These are phyloP conservation scores for Somion occarium DNA, from an alignment of 1,284 basidiomycete species.

Conservation along the genomic window DNA sequence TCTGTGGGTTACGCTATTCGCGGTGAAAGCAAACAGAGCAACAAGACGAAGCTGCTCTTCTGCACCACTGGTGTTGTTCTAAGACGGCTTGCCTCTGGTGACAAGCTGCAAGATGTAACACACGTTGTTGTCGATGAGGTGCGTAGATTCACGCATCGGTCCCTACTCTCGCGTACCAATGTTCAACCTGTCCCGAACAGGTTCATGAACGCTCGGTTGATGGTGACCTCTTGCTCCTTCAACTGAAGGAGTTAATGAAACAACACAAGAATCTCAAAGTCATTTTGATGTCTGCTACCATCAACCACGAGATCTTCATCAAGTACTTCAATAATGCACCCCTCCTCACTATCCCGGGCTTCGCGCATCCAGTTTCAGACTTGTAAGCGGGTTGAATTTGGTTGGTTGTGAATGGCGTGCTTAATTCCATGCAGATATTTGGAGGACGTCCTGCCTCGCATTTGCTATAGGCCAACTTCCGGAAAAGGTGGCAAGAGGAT, in stretches of 20 bases:
- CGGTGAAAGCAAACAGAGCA: slow-evolving; percentile 75
- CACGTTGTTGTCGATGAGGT: slow-evolving; percentile 94
- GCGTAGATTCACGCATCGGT: no score
- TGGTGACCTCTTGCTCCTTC: slow-evolving; percentile 86
- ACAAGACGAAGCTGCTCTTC: slow-evolving; percentile 77
- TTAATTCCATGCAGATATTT: slow-evolving; percentile 60
- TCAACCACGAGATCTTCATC: slow-evolving; percentile 81
- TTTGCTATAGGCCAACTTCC: slow-evolving; percentile 43
- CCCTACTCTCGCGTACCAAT: background rate
- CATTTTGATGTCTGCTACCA: slow-evolving; percentile 86
- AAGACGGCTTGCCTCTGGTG: slow-evolving; percentile 73
- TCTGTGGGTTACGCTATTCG: slow-evolving; percentile 89
- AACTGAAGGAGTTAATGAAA: slow-evolving; percentile 73
- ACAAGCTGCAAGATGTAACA: slow-evolving; percentile 67
- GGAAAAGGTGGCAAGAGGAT: slow-evolving; percentile 37
- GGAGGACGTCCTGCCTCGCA: slow-evolving; percentile 66
- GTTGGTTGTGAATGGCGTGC: no score
- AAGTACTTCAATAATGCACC: slow-evolving; percentile 82
- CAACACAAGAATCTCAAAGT: slow-evolving; percentile 75
- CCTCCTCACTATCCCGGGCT: slow-evolving; percentile 80
- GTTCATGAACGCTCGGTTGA: slow-evolving; percentile 91
- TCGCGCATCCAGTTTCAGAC: slow-evolving; percentile 77
- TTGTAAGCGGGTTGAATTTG: no score
- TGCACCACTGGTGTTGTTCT: slow-evolving; percentile 93
- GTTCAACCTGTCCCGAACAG: slow-evolving; percentile 29